Percentiles rank a stretch among this genome's conserved stretches.
Conservation (phyloP, 2,329 filamentous ascomycete genomes). For the Aspergillus tubingensis region DNA sequence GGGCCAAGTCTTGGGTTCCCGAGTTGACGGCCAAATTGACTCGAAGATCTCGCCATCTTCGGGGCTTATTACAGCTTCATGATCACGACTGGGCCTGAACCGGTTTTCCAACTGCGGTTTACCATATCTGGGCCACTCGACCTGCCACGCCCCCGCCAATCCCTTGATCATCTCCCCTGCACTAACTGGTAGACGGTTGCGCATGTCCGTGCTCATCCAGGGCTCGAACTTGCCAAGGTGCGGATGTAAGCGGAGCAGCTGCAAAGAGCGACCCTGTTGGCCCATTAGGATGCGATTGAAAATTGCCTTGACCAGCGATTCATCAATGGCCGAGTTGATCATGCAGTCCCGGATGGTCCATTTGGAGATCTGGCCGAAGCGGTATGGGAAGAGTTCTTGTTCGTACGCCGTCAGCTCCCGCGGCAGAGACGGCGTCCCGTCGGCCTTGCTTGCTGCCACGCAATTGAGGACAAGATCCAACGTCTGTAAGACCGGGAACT, state of each 20-base stretch:
- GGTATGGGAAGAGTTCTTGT: background rate
- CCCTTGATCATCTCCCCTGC: background rate
- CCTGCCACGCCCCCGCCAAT: background rate
- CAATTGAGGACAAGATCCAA: background rate
- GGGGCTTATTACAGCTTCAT: background rate
- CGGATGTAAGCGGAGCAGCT: background rate
- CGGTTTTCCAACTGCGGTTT: background rate
- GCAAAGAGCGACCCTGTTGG: background rate
- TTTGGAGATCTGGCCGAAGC: background rate
- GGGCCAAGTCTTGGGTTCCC: background rate
- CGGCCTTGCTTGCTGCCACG: background rate
- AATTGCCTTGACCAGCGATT: background rate
- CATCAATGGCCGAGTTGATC: background rate
- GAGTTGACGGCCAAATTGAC: background rate
- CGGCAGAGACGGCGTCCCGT: background rate
- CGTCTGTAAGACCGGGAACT: background rate
- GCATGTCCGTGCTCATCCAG: background rate
- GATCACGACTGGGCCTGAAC: background rate
- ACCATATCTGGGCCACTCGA: background rate
- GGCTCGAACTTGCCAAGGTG: background rate
- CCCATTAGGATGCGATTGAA: background rate
- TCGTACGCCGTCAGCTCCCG: background rate
- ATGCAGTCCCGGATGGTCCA: background rate
- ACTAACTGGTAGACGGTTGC: background rate
- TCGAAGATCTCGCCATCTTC: background rate